Evolutionary conservation across 495 filamentous ascomycete genomes (phyloP).

Genomic region (Penicillium taxi): DNA sequence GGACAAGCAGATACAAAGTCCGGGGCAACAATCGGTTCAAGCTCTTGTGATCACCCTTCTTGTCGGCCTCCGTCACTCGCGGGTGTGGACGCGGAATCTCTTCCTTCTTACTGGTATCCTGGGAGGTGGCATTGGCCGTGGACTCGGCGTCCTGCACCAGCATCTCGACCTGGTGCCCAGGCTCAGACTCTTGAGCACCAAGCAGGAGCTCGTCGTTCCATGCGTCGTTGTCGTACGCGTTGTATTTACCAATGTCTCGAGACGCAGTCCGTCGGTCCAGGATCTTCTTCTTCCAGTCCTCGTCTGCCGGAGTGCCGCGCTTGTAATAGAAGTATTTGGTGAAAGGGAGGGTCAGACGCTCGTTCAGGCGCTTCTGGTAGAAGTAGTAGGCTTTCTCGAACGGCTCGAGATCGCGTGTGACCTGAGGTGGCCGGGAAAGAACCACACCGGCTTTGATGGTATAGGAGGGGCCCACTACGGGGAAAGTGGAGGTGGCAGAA

Average conservation of each 20-base stretch:
- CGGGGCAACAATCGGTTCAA: slow-evolving; percentile 67
- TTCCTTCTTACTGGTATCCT: slow-evolving; percentile 55
- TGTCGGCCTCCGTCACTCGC: slow-evolving; percentile 73
- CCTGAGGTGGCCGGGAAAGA: slow-evolving; percentile 77
- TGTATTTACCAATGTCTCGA: slow-evolving; percentile 80
- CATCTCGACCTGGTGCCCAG: slow-evolving; percentile 53
- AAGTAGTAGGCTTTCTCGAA: slow-evolving; percentile 93
- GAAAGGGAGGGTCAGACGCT: slow-evolving; percentile 84
- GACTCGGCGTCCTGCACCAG: slow-evolving; percentile 71
- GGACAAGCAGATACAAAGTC: slow-evolving; percentile 80
- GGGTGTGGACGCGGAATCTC: slow-evolving; percentile 62
- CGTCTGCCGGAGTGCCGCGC: slow-evolving; percentile 71
- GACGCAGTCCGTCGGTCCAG: slow-evolving; percentile 65
- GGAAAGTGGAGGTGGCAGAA: slow-evolving; percentile 22
- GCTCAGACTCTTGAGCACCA: slow-evolving; percentile 52
- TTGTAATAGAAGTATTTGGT: slow-evolving; percentile 94
- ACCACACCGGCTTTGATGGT: slow-evolving; percentile 70
- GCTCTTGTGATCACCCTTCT: slow-evolving; percentile 61
- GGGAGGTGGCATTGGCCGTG: slow-evolving; percentile 54
- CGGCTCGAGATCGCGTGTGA: slow-evolving; percentile 73
- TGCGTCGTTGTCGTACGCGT: slow-evolving; percentile 63
- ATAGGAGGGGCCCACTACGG: slow-evolving; percentile 44
- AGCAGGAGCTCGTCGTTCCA: slow-evolving; percentile 94
- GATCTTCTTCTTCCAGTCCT: slow-evolving; percentile 86
- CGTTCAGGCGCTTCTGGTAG: slow-evolving; percentile 95